Conservation (phyloP, 2,329 filamentous ascomycete species). For the Calycina marina region DNA sequence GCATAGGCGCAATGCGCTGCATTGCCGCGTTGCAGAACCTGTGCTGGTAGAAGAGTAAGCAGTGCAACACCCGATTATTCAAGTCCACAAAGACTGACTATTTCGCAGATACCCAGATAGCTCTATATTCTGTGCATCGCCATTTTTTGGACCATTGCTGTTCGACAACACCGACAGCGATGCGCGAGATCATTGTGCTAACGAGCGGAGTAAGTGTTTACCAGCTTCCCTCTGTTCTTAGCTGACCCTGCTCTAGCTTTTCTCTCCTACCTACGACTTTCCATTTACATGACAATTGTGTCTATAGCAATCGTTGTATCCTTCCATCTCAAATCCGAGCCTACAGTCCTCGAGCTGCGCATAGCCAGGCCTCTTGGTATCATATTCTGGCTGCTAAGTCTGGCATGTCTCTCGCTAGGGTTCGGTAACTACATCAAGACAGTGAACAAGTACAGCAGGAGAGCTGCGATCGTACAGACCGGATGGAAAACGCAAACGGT, state of each 20-base stretch:
- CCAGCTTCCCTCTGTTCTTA: not conserved
- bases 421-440: slow-evolving; percentile 77
- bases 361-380: slow-evolving; percentile 75
- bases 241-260: slow-evolving; percentile 37
- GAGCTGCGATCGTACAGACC: slow-evolving; percentile 74
- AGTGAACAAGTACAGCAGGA: slow-evolving; percentile 65
- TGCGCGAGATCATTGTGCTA: slow-evolving; percentile 40
- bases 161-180: slow-evolving; percentile 55
- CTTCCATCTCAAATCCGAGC: slow-evolving; percentile 72
- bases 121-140: slow-evolving; percentile 15
- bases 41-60: slow-evolving; percentile 21
- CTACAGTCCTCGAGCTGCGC: slow-evolving; percentile 53
- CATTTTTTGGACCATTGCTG: slow-evolving; percentile 37
- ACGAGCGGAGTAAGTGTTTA: slow-evolving; percentile 26
- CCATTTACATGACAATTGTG: slow-evolving; percentile 83
- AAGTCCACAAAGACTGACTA: not conserved
- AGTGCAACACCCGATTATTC: too few species aligned
- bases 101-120: slow-evolving; percentile 8
- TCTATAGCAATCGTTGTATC: slow-evolving; percentile 81
- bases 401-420: slow-evolving; percentile 64
- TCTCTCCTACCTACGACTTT: slow-evolving; percentile 78
- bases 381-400: slow-evolving; percentile 72
- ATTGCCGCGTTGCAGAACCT: slow-evolving; percentile 23
- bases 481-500: slow-evolving; percentile 88
- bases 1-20: slow-evolving; percentile 28